Evolutionary conservation across 2,329 filamentous ascomycete genomes (phyloP).

Genomic region (Plenodomus biglobosus): DNA sequence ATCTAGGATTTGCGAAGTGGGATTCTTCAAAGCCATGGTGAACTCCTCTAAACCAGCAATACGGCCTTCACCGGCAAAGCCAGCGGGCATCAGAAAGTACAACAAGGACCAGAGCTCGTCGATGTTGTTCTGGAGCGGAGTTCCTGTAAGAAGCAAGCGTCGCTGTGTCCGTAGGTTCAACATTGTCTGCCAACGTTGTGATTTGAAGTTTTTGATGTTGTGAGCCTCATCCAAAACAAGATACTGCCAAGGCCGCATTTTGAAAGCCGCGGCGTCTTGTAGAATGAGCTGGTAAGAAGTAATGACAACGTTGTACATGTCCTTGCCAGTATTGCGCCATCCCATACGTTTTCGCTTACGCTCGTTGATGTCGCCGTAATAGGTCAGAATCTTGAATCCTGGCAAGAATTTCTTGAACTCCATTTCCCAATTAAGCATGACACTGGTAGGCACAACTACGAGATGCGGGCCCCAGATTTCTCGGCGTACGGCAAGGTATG

Average conservation of each 20-base stretch:
- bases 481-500: conserved; percentile 86
- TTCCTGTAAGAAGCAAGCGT: conserved; percentile 85
- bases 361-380: conserved; percentile 93
- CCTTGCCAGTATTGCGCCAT: conserved; percentile 81
- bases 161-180: conserved; percentile 90
- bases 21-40: conserved; percentile 91
- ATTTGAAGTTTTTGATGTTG: conserved; percentile 99
- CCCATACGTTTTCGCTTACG: conserved; percentile 86
- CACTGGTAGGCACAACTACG: conserved; percentile 94
- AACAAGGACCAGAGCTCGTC: conserved; percentile 96
- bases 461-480: conserved; percentile 95
- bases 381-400: conserved; percentile 95
- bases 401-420: conserved; percentile 99
- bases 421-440: conserved; percentile 99
- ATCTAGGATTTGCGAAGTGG: conserved; percentile 93
- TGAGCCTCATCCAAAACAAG: conserved; percentile 98
- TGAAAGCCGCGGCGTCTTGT: conserved; percentile 91
- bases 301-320: conserved; percentile 91
- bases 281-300: conserved; percentile 97
- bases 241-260: conserved; percentile 92
- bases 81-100: conserved; percentile 94
- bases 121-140: conserved; percentile 93
- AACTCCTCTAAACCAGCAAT: conserved; percentile 97
- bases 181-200: conserved; percentile 92
- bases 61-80: conserved; percentile 77